Evolutionary conservation across 139 green algal species (phyloP).

Genomic region (Chlorella sp.): DNA sequence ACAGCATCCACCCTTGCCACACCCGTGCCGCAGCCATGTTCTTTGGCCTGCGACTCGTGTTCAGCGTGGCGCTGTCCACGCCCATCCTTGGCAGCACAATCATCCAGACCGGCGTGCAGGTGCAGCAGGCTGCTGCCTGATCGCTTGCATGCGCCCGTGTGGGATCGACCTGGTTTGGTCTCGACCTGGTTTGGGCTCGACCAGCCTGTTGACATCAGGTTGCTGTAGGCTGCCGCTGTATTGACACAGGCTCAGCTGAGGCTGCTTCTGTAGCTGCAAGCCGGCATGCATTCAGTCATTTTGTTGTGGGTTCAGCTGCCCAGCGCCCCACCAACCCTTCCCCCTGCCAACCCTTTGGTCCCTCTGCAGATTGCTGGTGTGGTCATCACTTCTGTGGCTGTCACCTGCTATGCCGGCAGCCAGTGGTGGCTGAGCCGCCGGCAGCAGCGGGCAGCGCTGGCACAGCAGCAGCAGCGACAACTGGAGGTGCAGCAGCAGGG

Average conservation of each 20-base stretch:
- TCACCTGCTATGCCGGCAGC: slow-evolving; percentile 1
- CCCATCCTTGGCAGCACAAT: slow-evolving; percentile 14
- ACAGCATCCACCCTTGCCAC: too few species aligned
- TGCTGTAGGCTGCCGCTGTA: too few species aligned
- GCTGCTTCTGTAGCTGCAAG: too few species aligned
- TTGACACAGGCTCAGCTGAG: too few species aligned
- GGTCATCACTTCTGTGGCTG: not conserved
- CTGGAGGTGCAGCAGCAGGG: not conserved
- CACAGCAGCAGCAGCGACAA: not conserved
- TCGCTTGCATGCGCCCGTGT: not conserved
- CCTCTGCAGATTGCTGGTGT: slow-evolving; percentile 13
- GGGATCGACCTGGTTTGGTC: too few species aligned
- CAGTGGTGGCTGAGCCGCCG: slow-evolving; percentile 19
- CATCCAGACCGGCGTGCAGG: slow-evolving; percentile 19
- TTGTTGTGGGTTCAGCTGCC: too few species aligned
- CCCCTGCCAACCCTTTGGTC: not conserved
- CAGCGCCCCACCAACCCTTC: too few species aligned
- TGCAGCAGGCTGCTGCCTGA: not conserved
- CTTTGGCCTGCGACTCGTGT: slow-evolving; percentile 23
- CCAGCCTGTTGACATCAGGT: too few species aligned
- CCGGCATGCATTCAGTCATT: too few species aligned
- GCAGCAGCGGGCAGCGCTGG: not conserved
- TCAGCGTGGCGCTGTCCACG: not conserved
- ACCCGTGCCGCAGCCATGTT: not conserved
- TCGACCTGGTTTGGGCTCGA: too few species aligned